Evolutionary conservation across 2,329 filamentous ascomycete species (phyloP), one percentile per base, ranked within the genome.

Genomic region (Ceratocystis papillata): DNA sequence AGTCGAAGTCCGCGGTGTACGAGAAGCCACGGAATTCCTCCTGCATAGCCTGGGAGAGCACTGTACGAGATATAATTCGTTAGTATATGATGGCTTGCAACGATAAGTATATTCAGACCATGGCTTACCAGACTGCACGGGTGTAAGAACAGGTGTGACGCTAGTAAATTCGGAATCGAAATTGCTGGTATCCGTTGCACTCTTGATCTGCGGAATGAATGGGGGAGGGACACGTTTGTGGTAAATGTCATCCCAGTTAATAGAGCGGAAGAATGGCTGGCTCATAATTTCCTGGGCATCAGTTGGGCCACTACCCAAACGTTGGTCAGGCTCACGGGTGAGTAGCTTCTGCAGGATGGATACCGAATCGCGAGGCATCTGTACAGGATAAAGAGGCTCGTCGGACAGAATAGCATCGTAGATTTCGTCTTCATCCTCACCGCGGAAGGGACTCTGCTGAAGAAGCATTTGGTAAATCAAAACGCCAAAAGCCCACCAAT

Each of bases 401-500:
- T 99, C 94, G 6, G 93, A 91, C 55, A 99, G 84, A 78, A 99
- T 97, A 45, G 94, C 93, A 72, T 99, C 94, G 79, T 99, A 99
- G 69, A 99, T 99, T 77, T 99, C 94, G 74, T 99, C 94, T 74
- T 99, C 95, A 72, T 99, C 94, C 76, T 99, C 95, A 73, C 94
- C 94, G 72, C 94, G 88, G 88, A 99, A 99, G 0, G 94, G 94
- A 37, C 93, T 97, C 75, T 99, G 95, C 74, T 99, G 95, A 62
- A 99, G 84, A 67, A 99, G 87, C 95, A 99, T 99, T 76, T 99
- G 94, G 79, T 99, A 99, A 72, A 99, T 99, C 72, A 99, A 79
- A 41, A 99, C 94, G 75, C 94, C 94, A 76, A 99, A 99, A 5
- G 95, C 95, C 94, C 94, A 99, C 94, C 94, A 99, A 76, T 99